A percentile compares a stretch with the other conserved stretches of the same genome.
Evolutionary conservation across 2,329 filamentous ascomycete genomes (phyloP).

Genomic region (Phialocephala subalpina): DNA sequence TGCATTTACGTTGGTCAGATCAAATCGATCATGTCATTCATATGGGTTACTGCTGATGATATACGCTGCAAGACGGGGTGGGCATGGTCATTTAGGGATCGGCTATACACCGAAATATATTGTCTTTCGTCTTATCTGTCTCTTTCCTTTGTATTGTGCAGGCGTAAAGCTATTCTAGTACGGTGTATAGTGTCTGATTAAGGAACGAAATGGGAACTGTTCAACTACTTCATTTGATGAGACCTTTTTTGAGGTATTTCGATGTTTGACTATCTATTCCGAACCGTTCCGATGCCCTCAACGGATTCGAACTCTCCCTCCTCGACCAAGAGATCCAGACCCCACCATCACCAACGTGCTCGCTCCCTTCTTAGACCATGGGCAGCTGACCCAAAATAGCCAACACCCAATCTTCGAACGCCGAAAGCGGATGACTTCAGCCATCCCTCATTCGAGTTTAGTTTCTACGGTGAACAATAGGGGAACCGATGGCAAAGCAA

Average conservation of each 20-base stretch:
- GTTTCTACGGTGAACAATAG: background rate
- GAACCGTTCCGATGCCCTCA: background rate
- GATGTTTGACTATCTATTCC: background rate
- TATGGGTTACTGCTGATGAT: constrained; percentile 37
- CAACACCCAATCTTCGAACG: background rate
- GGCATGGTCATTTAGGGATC: constrained; percentile 29
- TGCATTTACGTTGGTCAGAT: constrained; percentile 40
- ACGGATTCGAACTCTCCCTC: background rate
- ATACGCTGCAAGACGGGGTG: constrained; percentile 36
- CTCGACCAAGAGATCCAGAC: background rate
- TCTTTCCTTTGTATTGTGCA: constrained; percentile 9
- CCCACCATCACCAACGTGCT: background rate
- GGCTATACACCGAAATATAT: constrained; percentile 28
- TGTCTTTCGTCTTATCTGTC: constrained; percentile 18
- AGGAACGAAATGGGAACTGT: constrained; percentile 22
- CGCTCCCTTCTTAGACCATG: background rate
- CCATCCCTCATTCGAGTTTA: background rate
- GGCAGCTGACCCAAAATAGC: background rate
- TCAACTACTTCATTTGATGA: background rate
- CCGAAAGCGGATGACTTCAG: constrained; percentile 1
- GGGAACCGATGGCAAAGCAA: background rate
- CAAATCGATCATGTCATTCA: constrained; percentile 39
- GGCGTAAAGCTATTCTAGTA: background rate
- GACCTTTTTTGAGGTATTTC: background rate
- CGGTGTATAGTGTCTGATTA: constrained; percentile 22